phyloP scores from a whole-genome alignment of 257 asterid species.

The Voacanga thouarsii region DNA sequence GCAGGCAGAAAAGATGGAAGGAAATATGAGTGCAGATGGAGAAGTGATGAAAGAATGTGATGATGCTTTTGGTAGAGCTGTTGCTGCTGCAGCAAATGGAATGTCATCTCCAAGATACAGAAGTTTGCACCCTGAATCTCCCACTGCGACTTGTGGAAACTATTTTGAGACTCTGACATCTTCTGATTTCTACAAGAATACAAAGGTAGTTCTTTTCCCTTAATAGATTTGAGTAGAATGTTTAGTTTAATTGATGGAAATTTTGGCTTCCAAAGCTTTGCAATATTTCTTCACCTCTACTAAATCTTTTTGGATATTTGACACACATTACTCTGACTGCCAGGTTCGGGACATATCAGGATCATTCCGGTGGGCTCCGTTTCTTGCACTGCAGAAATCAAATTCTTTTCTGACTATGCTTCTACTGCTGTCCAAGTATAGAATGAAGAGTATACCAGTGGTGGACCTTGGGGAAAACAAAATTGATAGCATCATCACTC shows the following conservation, averaged over 20 bases:
- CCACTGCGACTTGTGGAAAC: conserved; percentile 76
- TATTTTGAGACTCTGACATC: conserved; percentile 83
- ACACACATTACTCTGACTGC: conserved; percentile 14
- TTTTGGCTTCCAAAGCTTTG: background rate
- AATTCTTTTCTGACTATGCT: conserved; percentile 98
- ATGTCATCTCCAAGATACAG: conserved; percentile 85
- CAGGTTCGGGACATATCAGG: conserved; percentile 97
- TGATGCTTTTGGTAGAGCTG: conserved; percentile 57
- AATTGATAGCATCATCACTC: conserved; percentile 82
- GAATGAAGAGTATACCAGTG: conserved; percentile 96
- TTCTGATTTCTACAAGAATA: conserved; percentile 83
- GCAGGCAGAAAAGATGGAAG: conserved; percentile 93
- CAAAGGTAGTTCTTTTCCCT: conserved; percentile 50
- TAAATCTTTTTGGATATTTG: background rate
- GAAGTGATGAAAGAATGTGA: conserved; percentile 24
- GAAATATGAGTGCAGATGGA: conserved; percentile 3
- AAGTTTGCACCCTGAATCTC: conserved; percentile 86
- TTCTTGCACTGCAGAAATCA: conserved; percentile 85
- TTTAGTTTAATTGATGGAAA: background rate
- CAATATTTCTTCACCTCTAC: background rate
- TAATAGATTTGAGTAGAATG: background rate
- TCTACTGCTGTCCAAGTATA: conserved; percentile 76
- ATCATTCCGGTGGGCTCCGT: conserved; percentile 98
- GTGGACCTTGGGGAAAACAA: conserved; percentile 82
- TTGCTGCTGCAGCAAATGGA: conserved; percentile 74